Evolutionary conservation across 108 stramenopile genomes (phyloP).

Genomic region (Discostella stelligeroides): DNA sequence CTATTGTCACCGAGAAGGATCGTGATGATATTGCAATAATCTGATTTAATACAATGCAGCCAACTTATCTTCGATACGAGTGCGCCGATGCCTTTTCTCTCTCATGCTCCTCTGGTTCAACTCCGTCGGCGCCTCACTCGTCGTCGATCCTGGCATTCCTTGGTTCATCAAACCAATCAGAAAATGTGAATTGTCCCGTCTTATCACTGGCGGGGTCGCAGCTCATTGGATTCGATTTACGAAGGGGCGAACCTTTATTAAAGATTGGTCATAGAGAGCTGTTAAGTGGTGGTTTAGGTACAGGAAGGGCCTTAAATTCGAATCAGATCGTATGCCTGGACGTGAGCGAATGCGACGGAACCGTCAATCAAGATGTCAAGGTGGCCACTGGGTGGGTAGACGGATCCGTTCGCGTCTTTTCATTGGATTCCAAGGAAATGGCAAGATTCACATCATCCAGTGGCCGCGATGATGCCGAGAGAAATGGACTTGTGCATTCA

Average conservation of each 20-base stretch:
- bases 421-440: conserved; percentile 23
- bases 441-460: conserved; percentile 20
- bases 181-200: conserved; percentile 35
- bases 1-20: no score
- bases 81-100: conserved; percentile 88
- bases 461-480: conserved; percentile 32
- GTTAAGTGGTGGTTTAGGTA: conserved; percentile 69
- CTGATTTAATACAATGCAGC: conserved; percentile 63
- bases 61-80: conserved; percentile 89
- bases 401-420: conserved; percentile 81
- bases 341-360: conserved; percentile 26
- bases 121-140: conserved; percentile 63
- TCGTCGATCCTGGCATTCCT: conserved; percentile 70
- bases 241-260: conserved; percentile 53
- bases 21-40: no score
- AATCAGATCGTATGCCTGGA: conserved; percentile 72
- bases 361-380: conserved; percentile 17
- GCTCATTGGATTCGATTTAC: conserved; percentile 64
- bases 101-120: conserved; percentile 56
- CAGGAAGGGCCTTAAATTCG: conserved; percentile 76
- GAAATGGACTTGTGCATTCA: conserved; percentile 57
- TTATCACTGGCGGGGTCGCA: conserved; percentile 74
- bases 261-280: conserved; percentile 74
- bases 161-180: conserved; percentile 2
- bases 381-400: conserved; percentile 90